These are phyloP conservation scores for Fusarium duplospermum DNA, from an alignment of 2,329 filamentous ascomycete species.

Conservation along the genomic window DNA sequence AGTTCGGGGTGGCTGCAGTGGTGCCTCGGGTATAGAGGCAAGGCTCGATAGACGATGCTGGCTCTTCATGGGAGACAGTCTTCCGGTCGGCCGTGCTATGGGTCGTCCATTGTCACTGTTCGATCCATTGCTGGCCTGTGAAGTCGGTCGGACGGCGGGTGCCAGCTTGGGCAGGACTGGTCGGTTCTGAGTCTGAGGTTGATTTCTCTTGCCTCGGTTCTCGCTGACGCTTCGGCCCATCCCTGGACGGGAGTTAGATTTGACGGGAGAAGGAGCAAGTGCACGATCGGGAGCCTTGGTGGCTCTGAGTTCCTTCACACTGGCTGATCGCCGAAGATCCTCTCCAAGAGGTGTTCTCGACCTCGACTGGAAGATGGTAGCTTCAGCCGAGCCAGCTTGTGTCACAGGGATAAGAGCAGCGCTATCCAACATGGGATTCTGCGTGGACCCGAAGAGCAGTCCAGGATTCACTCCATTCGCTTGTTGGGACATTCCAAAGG, in stretches of 20 bases:
- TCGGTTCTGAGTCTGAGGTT: slow-evolving; percentile 44
- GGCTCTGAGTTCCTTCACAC: slow-evolving; percentile 56
- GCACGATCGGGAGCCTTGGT: slow-evolving; percentile 56
- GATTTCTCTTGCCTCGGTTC: slow-evolving; percentile 58
- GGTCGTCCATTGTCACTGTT: slow-evolving; percentile 51
- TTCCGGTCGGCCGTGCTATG: slow-evolving; percentile 56
- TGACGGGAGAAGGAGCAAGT: slow-evolving; percentile 63
- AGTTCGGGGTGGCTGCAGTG: slow-evolving; percentile 55
- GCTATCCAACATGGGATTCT: slow-evolving; percentile 59
- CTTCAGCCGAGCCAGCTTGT: slow-evolving; percentile 45
- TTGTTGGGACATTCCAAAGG: slow-evolving; percentile 61
- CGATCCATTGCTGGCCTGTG: slow-evolving; percentile 47
- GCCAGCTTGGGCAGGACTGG: slow-evolving; percentile 61
- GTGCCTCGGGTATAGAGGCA: slow-evolving; percentile 68
- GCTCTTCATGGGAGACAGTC: slow-evolving; percentile 64
- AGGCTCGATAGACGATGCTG: slow-evolving; percentile 64
- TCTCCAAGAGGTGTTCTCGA: slow-evolving; percentile 45
- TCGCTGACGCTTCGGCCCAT: slow-evolving; percentile 68
- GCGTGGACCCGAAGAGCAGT: slow-evolving; percentile 66
- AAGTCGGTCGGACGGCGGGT: slow-evolving; percentile 55
- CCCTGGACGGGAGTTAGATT: slow-evolving; percentile 59
- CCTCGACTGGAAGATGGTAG: slow-evolving; percentile 41
- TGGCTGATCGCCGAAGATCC: slow-evolving; percentile 59
- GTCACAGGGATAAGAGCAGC: slow-evolving; percentile 47
- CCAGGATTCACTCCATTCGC: slow-evolving; percentile 68